phyloP scores from a whole-genome alignment of 176 grass and related monocot species.

The Stipa capillata region DNA sequence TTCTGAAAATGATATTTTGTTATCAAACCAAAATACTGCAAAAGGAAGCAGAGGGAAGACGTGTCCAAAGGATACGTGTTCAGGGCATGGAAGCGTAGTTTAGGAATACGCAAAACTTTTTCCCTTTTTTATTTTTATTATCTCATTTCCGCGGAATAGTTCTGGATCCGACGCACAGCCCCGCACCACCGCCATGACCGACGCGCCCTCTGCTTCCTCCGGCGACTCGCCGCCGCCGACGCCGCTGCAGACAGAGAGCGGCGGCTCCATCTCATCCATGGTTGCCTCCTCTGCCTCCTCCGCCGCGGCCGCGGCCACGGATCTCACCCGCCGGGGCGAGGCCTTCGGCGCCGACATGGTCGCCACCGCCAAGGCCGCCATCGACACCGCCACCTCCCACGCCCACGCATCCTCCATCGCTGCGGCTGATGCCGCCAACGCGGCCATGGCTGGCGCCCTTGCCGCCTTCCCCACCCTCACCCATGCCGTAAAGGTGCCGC shows the following conservation, averaged over 20 bases:
- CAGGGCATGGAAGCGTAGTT: neutral
- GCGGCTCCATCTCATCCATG: conserved; percentile 40
- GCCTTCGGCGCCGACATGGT: conserved; percentile 36
- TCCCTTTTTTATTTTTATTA: no score
- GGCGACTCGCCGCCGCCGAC: conserved; percentile 20
- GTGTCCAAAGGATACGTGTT: neutral
- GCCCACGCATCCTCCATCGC: conserved; percentile 12
- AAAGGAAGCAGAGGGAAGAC: no score
- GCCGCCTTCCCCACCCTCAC: conserved; percentile 28
- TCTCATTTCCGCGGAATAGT: neutral
- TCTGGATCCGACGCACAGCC: conserved; percentile 3
- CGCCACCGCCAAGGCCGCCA: conserved; percentile 23
- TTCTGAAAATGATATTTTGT: no score
- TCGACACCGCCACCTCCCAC: conserved; percentile 10
- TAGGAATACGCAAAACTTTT: neutral
- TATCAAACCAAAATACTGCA: no score
- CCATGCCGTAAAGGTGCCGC: conserved; percentile 27
- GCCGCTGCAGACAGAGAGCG: neutral
- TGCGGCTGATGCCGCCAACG: conserved; percentile 23
- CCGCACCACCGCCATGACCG: conserved; percentile 25
- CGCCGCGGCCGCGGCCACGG: conserved; percentile 19
- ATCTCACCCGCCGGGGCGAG: conserved; percentile 36
- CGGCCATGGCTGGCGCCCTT: conserved; percentile 8
- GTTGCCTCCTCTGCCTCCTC: conserved; percentile 26
- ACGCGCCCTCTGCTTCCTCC: conserved; percentile 16